A percentile compares a stretch with the other conserved stretches of the same genome.
These are phyloP conservation scores for Phytophthora pseudosyringae DNA, from an alignment of 352 stramenopile species.

Conservation along the genomic window DNA sequence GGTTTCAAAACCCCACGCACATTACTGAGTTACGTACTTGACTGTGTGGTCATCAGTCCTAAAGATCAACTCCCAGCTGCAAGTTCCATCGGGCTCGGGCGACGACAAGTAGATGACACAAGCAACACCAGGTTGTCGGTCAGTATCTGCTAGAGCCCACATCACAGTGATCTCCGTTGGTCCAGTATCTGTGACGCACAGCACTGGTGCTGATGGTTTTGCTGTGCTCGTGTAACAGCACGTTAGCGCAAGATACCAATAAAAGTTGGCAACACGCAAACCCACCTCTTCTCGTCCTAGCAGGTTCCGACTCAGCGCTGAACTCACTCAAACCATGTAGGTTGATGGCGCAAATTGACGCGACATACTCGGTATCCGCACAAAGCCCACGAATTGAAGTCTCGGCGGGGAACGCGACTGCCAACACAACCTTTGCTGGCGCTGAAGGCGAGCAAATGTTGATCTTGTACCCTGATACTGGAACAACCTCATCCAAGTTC, in stretches of 20 bases:
- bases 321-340: slow-evolving; percentile 67
- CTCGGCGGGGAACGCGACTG: slow-evolving; percentile 37
- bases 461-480: slow-evolving; percentile 75
- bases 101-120: slow-evolving; percentile 32
- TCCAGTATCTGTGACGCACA: slow-evolving; percentile 9
- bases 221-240: slow-evolving; percentile 1
- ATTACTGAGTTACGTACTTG: slow-evolving; percentile 16
- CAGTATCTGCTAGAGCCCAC: slow-evolving; percentile 25
- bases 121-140: slow-evolving; percentile 15
- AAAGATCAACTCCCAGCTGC: slow-evolving; percentile 26
- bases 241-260: neutral
- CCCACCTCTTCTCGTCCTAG: slow-evolving; percentile 43
- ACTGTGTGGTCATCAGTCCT: slow-evolving; percentile 18
- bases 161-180: slow-evolving; percentile 23
- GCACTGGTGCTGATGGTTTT: slow-evolving; percentile 23
- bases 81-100: slow-evolving; percentile 28
- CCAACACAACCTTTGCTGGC: slow-evolving; percentile 30
- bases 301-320: slow-evolving; percentile 37
- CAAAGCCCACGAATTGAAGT: slow-evolving; percentile 37
- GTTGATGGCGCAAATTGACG: slow-evolving; percentile 59
- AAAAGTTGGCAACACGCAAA: neutral
- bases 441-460: slow-evolving; percentile 24
- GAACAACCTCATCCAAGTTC: slow-evolving; percentile 53
- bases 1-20: neutral
- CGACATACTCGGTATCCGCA: slow-evolving; percentile 50